Base-by-base conservation (phyloP, 305 asterid species). In the Fraxinus sp. region DNA sequence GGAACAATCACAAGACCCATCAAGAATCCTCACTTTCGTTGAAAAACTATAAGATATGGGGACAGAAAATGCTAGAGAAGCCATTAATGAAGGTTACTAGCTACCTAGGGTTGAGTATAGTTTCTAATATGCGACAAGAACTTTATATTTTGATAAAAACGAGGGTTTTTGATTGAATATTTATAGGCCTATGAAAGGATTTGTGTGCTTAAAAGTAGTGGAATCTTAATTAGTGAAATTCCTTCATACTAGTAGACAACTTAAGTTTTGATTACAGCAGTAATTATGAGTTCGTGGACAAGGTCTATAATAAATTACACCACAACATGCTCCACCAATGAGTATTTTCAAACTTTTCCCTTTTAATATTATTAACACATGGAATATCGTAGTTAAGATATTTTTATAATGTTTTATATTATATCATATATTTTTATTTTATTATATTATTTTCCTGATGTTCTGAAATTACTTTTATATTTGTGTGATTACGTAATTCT, bases 151-250 rank as follows among this genome's bases (percentile, higher is more conserved):
- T 83, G 84, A 81, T 37, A 72, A 57, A 55, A 68, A 30, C 36
- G 26, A 22, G 80, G 80, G 55, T 57, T 78, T 16, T 20, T 32
- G 80, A 75, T 74, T 20, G 59, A 10, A 18, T 86, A 89, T 90
- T 86, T 91, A 90, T 90, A 91, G 87, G 66, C 4, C 4, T n/a
- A 26, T 16, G 36, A 28, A 66, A 4, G 14, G 4, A 18, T 70
- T 72, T 35, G 24, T n/a, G 33, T 41, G 36, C 35, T 14, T 20
- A 37, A 76, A 68, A 30, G 22, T 79, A 83, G 80, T 84, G 91
- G 94, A 87, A 92, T 92, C 94, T 88, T 76, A 62, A 87, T 84
- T 36, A 87, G 85, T 81, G 87, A 86, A 86, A 83, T 83, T 87
- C 92, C 92, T 76, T 77, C 83, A 7, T 80, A 62, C 92, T 90